These are phyloP conservation scores for Brasenia schreberi DNA, from an alignment of 164 flowering plant species.

Conservation along the genomic window DNA sequence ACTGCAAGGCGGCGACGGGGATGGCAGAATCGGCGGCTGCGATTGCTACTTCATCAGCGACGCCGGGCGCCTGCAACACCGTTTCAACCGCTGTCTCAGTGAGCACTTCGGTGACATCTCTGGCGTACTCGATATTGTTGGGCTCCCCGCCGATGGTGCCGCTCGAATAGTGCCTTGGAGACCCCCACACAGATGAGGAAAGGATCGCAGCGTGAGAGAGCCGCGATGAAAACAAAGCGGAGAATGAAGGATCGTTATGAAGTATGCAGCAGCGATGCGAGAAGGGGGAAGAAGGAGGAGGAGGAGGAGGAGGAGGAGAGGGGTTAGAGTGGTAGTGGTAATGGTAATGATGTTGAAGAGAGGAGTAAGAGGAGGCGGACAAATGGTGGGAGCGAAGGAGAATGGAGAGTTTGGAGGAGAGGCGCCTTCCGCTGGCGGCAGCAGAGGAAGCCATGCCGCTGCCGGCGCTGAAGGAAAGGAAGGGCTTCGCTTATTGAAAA, in stretches of 20 bases:
- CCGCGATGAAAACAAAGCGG: conserved; percentile 13
- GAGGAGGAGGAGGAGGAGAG: conserved; percentile 7
- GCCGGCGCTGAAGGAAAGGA: neutral
- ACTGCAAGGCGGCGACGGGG: conserved; percentile 71
- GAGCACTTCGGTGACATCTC: conserved; percentile 42
- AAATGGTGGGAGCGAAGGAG: conserved; percentile 22
- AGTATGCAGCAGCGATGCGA: conserved; percentile 5
- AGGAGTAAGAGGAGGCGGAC: conserved; percentile 24
- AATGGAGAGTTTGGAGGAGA: conserved; percentile 24
- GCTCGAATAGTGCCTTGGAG: conserved; percentile 34
- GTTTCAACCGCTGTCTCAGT: conserved; percentile 34
- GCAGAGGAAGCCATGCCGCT: neutral
- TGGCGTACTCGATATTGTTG: conserved; percentile 31
- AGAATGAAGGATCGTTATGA: conserved; percentile 7
- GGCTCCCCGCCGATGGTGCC: conserved; percentile 36
- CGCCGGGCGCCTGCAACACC: conserved; percentile 36
- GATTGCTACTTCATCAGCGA: conserved; percentile 58
- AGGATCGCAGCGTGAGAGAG: conserved; percentile 8
- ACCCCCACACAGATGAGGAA: conserved; percentile 12
- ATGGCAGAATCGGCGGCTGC: conserved; percentile 77
- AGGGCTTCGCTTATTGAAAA: neutral
- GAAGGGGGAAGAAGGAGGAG: conserved; percentile 5
- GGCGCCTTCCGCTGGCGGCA: conserved; percentile 27
- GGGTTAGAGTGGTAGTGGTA: conserved; percentile 13
- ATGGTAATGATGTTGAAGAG: conserved; percentile 23